Evolutionary conservation across 2,329 filamentous ascomycete genomes (phyloP).

Genomic region (Beauveria sp.): DNA sequence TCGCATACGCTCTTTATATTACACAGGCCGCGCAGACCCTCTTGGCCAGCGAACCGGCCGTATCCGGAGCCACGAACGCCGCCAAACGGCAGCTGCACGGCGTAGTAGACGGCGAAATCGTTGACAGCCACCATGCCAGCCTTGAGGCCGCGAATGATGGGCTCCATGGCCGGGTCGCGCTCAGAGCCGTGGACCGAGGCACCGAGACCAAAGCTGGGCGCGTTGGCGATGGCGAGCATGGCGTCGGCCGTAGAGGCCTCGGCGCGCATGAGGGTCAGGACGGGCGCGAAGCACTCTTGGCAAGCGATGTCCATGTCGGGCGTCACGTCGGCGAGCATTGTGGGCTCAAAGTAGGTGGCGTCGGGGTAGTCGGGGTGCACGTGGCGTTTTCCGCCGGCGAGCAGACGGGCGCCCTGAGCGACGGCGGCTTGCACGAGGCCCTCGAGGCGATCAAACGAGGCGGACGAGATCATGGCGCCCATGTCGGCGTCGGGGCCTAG

Average conservation of each 20-base stretch:
- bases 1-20: constrained; percentile 82
- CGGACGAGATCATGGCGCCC: constrained; percentile 80
- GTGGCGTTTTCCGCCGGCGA: constrained; percentile 69
- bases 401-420: constrained; percentile 65
- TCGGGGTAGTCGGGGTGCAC: constrained; percentile 63
- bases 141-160: constrained; percentile 60
- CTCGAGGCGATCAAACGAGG: constrained; percentile 70
- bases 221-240: constrained; percentile 74
- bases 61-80: constrained; percentile 86
- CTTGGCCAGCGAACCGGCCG: constrained; percentile 84
- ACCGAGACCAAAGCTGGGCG: constrained; percentile 77
- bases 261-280: constrained; percentile 79
- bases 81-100: constrained; percentile 89
- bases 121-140: constrained; percentile 92
- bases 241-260: constrained; percentile 48
- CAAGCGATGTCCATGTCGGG: constrained; percentile 79
- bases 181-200: constrained; percentile 77
- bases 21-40: constrained; percentile 76
- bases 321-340: constrained; percentile 83
- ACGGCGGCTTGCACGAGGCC: constrained; percentile 70
- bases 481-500: constrained; percentile 75
- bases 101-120: constrained; percentile 90
- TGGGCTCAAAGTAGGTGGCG: constrained; percentile 90
- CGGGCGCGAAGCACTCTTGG: constrained; percentile 85
- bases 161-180: constrained; percentile 48